phyloP scores from a whole-genome alignment of 768 basidiomycete species.

The Amanita molliuscula region DNA sequence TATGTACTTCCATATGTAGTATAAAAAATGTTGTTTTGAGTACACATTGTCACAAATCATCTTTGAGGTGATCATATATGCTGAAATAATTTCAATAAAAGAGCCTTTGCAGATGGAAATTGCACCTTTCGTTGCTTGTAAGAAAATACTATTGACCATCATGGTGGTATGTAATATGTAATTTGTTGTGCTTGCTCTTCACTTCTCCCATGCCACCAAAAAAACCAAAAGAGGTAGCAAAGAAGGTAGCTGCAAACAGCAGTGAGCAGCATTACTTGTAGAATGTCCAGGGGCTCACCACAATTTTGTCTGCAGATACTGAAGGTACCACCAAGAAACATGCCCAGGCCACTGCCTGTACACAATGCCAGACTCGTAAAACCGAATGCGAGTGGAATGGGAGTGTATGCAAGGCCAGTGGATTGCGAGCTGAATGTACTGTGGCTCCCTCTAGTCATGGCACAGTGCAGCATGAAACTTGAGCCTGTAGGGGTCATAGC shows the following conservation, averaged over 20 bases:
- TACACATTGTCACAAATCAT: background rate
- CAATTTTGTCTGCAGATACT: background rate
- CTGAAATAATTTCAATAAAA: too few relatives aligned
- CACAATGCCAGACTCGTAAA: slow-evolving; percentile 1
- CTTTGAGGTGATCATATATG: too few relatives aligned
- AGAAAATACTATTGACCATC: too few relatives aligned
- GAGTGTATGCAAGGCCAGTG: background rate
- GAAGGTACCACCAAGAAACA: background rate
- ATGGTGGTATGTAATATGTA: too few relatives aligned
- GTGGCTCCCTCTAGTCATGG: background rate
- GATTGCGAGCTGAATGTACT: background rate
- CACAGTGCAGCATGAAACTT: background rate
- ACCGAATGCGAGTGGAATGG: slow-evolving; percentile 1
- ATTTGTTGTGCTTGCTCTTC: background rate
- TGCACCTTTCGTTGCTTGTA: too few relatives aligned
- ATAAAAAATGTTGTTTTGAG: background rate
- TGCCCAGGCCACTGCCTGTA: too few relatives aligned
- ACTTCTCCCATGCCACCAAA: background rate
- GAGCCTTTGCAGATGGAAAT: too few relatives aligned
- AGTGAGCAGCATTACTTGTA: background rate
- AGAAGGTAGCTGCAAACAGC: background rate
- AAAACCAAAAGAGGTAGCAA: background rate
- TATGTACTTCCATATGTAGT: background rate
- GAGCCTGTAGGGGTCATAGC: background rate
- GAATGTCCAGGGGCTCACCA: background rate